Evolutionary conservation across 176 grass and related monocot genomes (phyloP), one percentile per base, ranked within the genome.

Genomic region (Otatea glauca): DNA sequence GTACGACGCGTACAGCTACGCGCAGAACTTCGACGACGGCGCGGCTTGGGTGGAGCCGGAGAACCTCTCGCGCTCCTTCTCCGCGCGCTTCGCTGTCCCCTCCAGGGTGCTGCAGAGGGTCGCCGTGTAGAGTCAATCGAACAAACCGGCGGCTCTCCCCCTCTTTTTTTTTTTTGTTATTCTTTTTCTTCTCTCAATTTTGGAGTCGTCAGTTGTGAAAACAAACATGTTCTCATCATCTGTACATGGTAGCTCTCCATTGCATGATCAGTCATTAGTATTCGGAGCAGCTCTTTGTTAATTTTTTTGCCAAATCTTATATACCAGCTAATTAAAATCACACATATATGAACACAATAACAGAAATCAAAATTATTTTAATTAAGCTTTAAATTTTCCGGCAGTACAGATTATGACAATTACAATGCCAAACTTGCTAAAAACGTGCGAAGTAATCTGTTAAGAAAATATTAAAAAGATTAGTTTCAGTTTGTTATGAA

Each of bases 11-110:
- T 81, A 89, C 63, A 92, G 91, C 49, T 99, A 99, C 68, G 91
- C 91, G 59, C 93, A 99, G 86, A 99, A 99, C 80, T 99, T 99
- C 63, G 96, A 99, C 74, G 91, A 96, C 39, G 93, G 96, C 47
- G 72, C 81, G 13, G 77, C 89, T 0, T 94, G 90, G 91, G 93
- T 89, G 72, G 93, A 99, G 81, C 89, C 91, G 21, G 96, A 99
- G 8, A 91, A 96, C 78, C 87, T 99, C 76, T 89, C 89, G 16
- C 85, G 91, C 13, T 96, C 96, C 61, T 99, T 99, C 91, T 99
- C 96, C 80, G 89, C 86, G 62, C 77, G 91, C 65, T 99, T 96
- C 75, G 96, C 91, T 14, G 93, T 86, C 24, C 91, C 96, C 5
- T 87, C 90, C 23, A 85, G 88, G 69, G 71, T 86, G 11, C 35